These are phyloP conservation scores for Phylloporus sp. DNA, from an alignment of 768 basidiomycete genomes.

Conservation along the genomic window DNA sequence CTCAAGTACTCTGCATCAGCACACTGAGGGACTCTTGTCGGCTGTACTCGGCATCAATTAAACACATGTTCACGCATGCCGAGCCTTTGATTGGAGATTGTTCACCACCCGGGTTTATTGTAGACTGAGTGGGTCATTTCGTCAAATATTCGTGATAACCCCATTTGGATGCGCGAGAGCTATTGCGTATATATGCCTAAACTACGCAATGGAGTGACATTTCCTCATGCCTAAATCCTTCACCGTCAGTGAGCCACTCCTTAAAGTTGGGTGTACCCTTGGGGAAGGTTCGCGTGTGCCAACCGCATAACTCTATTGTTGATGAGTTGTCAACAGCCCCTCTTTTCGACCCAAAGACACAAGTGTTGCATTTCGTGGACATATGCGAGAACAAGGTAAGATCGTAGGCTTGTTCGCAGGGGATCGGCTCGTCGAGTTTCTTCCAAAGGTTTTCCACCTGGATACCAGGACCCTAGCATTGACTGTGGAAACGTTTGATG, in stretches of 20 bases:
- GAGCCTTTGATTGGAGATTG: neutral
- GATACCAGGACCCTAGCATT: conserved; percentile 40
- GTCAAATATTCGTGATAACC: conserved; percentile 6
- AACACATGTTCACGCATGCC: conserved; percentile 4
- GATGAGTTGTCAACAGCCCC: conserved; percentile 42
- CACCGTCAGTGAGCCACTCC: conserved; percentile 37
- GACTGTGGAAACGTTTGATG: conserved; percentile 46
- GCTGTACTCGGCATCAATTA: conserved; percentile 20
- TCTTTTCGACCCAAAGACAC: conserved; percentile 52
- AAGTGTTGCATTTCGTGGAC: conserved; percentile 65
- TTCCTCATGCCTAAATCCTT: conserved; percentile 19
- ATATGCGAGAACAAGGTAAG: conserved; percentile 34
- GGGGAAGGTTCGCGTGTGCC: conserved; percentile 51
- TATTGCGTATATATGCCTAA: conserved; percentile 9
- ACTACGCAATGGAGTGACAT: neutral
- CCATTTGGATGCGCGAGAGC: conserved; percentile 5
- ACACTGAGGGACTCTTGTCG: conserved; percentile 35
- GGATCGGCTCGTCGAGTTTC: neutral
- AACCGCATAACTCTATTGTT: neutral
- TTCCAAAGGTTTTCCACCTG: conserved; percentile 31
- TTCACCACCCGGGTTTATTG: neutral
- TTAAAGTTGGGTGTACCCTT: conserved; percentile 51
- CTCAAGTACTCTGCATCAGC: conserved; percentile 37
- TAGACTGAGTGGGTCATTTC: conserved; percentile 5
- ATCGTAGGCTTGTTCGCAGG: neutral